These are phyloP conservation scores for Lentinula lateritia DNA, from an alignment of 768 basidiomycete genomes.

Conservation along the genomic window DNA sequence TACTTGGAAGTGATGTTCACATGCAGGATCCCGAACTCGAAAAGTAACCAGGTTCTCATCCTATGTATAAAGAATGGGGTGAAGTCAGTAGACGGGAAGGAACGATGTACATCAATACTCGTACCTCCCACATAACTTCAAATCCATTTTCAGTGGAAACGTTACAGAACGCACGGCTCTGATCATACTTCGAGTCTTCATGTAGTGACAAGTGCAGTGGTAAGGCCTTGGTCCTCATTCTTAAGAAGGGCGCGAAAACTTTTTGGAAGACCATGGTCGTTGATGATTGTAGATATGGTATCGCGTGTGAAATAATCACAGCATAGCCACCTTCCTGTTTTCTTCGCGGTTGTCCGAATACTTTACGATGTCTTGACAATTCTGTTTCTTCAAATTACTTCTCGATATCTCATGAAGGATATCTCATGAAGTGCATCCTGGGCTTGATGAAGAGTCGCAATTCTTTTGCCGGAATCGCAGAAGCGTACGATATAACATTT, in stretches of 20 bases:
- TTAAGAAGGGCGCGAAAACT: neutral
- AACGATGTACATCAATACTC: neutral
- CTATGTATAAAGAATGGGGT: conserved; percentile 12
- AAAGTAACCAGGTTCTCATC: conserved; percentile 47
- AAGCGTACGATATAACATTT: no score
- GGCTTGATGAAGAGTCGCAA: no score
- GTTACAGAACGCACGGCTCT: conserved; percentile 41
- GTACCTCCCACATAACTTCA: conserved; percentile 44
- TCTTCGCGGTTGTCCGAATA: no score
- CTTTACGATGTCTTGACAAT: no score
- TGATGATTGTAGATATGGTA: neutral
- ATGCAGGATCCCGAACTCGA: conserved; percentile 43
- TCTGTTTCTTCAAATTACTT: no score
- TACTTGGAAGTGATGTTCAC: conserved; percentile 43
- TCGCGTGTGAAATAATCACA: neutral
- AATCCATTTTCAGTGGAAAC: conserved; percentile 37
- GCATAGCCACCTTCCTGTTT: neutral
- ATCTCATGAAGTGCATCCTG: no score
- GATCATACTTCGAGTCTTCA: neutral
- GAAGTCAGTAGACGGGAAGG: neutral
- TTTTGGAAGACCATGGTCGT: neutral
- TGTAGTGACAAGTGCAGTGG: neutral
- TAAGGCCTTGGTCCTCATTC: neutral
- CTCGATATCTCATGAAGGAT: no score
- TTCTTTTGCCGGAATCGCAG: no score